phyloP scores from a whole-genome alignment of 1,139 yeast genomes.

The Suhomyces kunorum region DNA sequence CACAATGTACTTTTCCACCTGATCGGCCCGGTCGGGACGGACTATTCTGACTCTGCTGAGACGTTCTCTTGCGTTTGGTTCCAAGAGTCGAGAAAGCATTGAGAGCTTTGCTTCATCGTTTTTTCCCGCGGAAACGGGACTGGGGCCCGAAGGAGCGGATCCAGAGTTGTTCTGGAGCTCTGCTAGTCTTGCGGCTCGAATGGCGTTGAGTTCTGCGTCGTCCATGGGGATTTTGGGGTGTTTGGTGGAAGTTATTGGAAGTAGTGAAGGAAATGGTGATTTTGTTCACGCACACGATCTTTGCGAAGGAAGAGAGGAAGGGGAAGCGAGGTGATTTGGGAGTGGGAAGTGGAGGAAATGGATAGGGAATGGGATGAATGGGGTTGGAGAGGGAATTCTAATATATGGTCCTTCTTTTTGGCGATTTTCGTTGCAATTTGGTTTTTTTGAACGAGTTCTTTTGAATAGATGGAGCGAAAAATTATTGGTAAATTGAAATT shows the following conservation, averaged over 20 bases:
- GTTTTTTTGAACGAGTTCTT: too few species aligned
- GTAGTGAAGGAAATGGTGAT: neutral
- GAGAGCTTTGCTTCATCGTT: constrained; percentile 37
- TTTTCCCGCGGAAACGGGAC: constrained; percentile 17
- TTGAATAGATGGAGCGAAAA: too few species aligned
- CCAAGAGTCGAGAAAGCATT: constrained; percentile 67
- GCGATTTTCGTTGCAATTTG: too few species aligned
- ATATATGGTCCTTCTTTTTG: too few species aligned
- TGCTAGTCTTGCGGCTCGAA: constrained; percentile 82
- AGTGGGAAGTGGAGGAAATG: too few species aligned
- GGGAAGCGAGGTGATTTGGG: too few species aligned
- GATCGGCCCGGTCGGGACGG: constrained; percentile 85
- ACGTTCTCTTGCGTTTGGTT: constrained; percentile 84
- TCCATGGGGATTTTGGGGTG: constrained; percentile 44
- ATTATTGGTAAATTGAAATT: too few species aligned
- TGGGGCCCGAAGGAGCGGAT: constrained; percentile 24
- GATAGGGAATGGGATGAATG: too few species aligned
- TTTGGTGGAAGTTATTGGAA: neutral
- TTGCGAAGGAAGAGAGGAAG: too few species aligned
- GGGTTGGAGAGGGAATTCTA: too few species aligned
- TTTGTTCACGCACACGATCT: neutral
- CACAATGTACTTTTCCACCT: constrained; percentile 81
- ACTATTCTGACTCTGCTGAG: constrained; percentile 85
- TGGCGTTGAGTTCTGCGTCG: constrained; percentile 83
- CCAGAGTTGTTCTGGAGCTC: constrained; percentile 63